A percentile compares a stretch with the other conserved stretches of the same genome.
Evolutionary conservation across 495 filamentous ascomycete species (phyloP).

Genomic region (Peziza echinospora): DNA sequence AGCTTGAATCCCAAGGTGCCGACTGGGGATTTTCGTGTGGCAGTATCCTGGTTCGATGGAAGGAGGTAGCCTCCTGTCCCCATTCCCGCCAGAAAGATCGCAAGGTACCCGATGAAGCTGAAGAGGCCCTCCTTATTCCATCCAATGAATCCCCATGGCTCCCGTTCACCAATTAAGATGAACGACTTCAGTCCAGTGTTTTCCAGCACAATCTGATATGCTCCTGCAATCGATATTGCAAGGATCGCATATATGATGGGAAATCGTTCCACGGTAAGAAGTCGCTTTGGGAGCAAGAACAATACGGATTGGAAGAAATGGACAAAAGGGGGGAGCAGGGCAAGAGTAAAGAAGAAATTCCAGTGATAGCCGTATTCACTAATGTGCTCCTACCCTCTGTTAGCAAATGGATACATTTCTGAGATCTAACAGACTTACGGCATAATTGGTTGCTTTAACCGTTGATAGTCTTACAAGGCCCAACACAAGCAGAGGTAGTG

Average conservation of each 20-base stretch:
- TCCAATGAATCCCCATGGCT: slow-evolving; percentile 40
- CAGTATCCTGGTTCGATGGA: slow-evolving; percentile 26
- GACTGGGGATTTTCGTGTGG: slow-evolving; percentile 20
- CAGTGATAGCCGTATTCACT: slow-evolving; percentile 97
- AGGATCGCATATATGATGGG: slow-evolving; percentile 43
- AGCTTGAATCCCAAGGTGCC: slow-evolving; percentile 38
- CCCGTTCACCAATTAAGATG: slow-evolving; percentile 64
- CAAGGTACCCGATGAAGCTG: slow-evolving; percentile 80
- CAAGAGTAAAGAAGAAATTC: slow-evolving; percentile 99
- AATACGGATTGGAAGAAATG: slow-evolving; percentile 52
- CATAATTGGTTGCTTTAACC: slow-evolving; percentile 88
- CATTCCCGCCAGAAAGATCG: slow-evolving; percentile 84
- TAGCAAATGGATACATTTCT: too few species aligned
- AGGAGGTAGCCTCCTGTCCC: slow-evolving; percentile 58
- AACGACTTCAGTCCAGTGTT: slow-evolving; percentile 56
- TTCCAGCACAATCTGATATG: slow-evolving; percentile 58
- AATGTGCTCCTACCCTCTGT: slow-evolving; percentile 57
- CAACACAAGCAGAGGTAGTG: slow-evolving; percentile 59
- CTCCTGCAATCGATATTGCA: slow-evolving; percentile 36
- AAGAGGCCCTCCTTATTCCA: slow-evolving; percentile 87
- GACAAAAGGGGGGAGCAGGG: slow-evolving; percentile 68
- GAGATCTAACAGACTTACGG: slow-evolving; percentile 30
- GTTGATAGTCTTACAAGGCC: slow-evolving; percentile 64
- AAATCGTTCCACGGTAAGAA: slow-evolving; percentile 7
- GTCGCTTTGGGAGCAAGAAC: slow-evolving; percentile 15